These are phyloP conservation scores for Haplosporangium gracile DNA, from an alignment of 192 early-diverging fungal species.

Conservation along the genomic window DNA sequence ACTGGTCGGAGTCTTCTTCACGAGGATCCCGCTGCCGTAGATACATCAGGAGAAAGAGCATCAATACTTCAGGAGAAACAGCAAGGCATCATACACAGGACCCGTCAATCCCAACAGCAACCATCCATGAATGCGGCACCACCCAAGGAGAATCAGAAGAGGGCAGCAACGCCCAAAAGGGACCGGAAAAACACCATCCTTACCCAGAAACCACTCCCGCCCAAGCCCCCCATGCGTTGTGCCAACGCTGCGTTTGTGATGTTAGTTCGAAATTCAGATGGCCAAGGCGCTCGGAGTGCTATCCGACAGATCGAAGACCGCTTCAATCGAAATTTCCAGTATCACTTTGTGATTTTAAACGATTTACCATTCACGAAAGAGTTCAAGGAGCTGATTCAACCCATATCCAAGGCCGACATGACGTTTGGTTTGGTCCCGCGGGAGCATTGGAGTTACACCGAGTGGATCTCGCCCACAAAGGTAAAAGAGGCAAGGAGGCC, in stretches of 20 bases:
- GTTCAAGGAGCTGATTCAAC: constrained; percentile 71
- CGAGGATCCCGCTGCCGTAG: neutral
- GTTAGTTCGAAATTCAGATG: constrained; percentile 79
- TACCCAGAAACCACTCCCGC: constrained; percentile 3
- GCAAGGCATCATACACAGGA: neutral
- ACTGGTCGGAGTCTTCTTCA: neutral
- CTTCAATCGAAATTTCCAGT: constrained; percentile 84
- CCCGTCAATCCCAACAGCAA: neutral
- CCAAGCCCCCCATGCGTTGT: constrained; percentile 16
- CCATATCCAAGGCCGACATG: constrained; percentile 69
- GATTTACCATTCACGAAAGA: constrained; percentile 78
- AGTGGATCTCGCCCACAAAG: constrained; percentile 77
- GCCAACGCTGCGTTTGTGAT: constrained; percentile 81
- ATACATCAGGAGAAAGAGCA: neutral
- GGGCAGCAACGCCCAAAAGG: neutral
- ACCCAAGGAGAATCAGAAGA: neutral
- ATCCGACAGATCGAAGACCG: constrained; percentile 84
- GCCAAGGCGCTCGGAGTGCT: constrained; percentile 68
- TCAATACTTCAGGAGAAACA: neutral
- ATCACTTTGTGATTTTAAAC: constrained; percentile 92
- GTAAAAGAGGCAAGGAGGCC: constrained; percentile 62
- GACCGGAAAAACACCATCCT: neutral
- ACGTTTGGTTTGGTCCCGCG: constrained; percentile 73
- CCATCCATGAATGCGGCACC: neutral
- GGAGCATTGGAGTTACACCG: constrained; percentile 88